Conservation (phyloP, 2,329 filamentous ascomycete species). For the Blumeriella jaapii region DNA sequence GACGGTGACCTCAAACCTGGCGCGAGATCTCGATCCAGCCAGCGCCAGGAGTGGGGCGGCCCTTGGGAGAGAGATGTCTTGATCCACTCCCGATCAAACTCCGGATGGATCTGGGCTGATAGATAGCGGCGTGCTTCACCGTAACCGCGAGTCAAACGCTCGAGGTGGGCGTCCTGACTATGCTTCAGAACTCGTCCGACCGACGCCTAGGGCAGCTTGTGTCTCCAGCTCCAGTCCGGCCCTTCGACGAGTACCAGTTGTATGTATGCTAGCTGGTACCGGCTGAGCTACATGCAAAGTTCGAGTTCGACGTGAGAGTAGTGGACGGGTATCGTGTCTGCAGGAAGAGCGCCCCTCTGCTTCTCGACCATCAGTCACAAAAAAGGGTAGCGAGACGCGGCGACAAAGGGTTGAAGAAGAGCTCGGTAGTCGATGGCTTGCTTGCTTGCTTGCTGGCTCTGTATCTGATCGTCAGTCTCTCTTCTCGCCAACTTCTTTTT, state of each 20-base stretch:
- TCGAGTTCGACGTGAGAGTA: no score
- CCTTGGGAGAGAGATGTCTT: constrained; percentile 7
- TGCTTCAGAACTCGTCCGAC: constrained; percentile 9
- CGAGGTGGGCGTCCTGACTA: constrained; percentile 6
- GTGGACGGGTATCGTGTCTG: no score
- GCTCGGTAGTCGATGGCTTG: background rate
- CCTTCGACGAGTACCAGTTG: constrained; percentile 12
- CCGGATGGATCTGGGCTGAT: constrained; percentile 9
- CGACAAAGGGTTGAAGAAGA: background rate
- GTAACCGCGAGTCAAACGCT: constrained; percentile 12
- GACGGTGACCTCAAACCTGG: constrained; percentile 8
- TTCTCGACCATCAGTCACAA: constrained; percentile 4
- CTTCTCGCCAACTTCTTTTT: no score
- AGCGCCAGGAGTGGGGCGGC: constrained; percentile 12
- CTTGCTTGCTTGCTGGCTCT: no score
- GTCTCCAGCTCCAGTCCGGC: constrained; percentile 10
- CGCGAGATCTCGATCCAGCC: constrained; percentile 11
- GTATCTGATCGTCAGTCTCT: no score
- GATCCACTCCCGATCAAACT: constrained; percentile 7
- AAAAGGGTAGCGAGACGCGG: background rate
- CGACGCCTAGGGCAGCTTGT: constrained; percentile 10
- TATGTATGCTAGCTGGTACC: constrained; percentile 11
- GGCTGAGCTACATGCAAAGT: constrained; percentile 8
- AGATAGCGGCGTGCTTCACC: background rate
- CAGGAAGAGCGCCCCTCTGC: constrained; percentile 7